Evolutionary conservation across 2,329 filamentous ascomycete species (phyloP).

Genomic region (Cylindrodendrum hubeiense): DNA sequence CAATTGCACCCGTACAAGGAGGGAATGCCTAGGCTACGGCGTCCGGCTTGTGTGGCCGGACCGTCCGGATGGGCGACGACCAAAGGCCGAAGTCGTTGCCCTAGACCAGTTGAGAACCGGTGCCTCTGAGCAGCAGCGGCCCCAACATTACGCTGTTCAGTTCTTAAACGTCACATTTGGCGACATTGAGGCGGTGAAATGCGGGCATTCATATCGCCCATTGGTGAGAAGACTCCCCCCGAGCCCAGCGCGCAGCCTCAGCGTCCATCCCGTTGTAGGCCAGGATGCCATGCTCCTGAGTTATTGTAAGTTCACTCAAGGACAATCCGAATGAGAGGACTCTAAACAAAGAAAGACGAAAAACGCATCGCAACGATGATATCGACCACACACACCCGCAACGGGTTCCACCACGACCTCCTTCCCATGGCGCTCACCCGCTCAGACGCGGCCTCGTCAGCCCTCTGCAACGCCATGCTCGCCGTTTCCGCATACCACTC

Average conservation of each 20-base stretch:
- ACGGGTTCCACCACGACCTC: conserved; percentile 60
- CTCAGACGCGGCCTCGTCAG: conserved; percentile 49
- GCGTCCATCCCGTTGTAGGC: conserved; percentile 23
- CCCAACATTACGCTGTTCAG: conserved; percentile 49
- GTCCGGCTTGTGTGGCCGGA: conserved; percentile 62
- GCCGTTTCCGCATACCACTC: conserved; percentile 59
- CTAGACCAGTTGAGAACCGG: not conserved
- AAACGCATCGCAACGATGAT: conserved; percentile 57
- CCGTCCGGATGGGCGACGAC: conserved; percentile 57
- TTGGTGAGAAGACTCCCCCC: conserved; percentile 1
- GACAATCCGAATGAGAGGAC: not conserved
- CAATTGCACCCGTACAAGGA: conserved; percentile 57
- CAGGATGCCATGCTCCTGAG: conserved; percentile 32
- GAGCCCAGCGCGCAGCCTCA: conserved; percentile 19
- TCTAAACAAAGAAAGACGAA: conserved; percentile 48
- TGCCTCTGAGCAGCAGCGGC: conserved; percentile 22
- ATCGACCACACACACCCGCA: conserved; percentile 59
- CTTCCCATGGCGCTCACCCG: conserved; percentile 59
- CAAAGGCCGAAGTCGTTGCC: not conserved
- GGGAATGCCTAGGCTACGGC: conserved; percentile 58
- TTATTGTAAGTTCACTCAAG: conserved; percentile 32
- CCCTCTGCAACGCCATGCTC: conserved; percentile 58
- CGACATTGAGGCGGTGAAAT: conserved; percentile 42
- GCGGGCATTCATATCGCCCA: not conserved
- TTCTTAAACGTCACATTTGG: conserved; percentile 56